Evolutionary conservation across 179 eudicot genomes (phyloP).

Genomic region (Corrigiola litoralis): DNA sequence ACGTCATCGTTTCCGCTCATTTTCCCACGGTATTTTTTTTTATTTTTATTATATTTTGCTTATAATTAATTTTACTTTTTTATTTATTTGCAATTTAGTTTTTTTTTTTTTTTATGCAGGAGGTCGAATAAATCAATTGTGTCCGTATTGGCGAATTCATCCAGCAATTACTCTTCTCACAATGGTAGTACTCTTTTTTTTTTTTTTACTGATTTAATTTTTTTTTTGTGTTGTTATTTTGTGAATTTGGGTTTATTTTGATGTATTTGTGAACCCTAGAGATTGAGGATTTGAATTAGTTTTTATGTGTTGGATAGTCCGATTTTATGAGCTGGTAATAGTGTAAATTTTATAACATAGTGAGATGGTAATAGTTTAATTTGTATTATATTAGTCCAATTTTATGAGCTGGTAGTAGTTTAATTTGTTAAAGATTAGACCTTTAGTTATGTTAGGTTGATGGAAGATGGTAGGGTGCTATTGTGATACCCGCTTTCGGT

Average conservation of each 20-base stretch:
- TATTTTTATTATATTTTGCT: no score
- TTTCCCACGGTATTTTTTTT: no score
- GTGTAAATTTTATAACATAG: background rate
- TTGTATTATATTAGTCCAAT: background rate
- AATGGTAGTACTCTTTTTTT: constrained; percentile 8
- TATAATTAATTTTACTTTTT: no score
- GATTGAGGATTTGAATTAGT: background rate
- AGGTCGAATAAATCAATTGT: constrained; percentile 24
- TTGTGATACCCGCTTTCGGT: no score
- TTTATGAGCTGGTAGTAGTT: background rate
- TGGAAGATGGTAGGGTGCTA: no score
- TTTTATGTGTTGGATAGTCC: background rate
- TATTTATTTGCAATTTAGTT: no score
- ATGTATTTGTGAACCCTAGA: background rate
- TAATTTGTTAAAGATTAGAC: no score
- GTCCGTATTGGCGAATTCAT: constrained; percentile 21
- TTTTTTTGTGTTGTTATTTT: background rate
- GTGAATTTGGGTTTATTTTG: background rate
- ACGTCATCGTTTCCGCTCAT: no score
- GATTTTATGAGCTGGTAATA: background rate
- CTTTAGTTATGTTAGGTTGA: no score
- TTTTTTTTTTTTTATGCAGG: no score
- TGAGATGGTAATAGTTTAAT: background rate
- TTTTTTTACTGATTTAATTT: background rate
- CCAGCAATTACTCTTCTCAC: constrained; percentile 19